A percentile compares a stretch with the other conserved stretches of the same genome.
These are phyloP conservation scores for Penicillium freii DNA, from an alignment of 2,329 filamentous ascomycete species.

Conservation along the genomic window DNA sequence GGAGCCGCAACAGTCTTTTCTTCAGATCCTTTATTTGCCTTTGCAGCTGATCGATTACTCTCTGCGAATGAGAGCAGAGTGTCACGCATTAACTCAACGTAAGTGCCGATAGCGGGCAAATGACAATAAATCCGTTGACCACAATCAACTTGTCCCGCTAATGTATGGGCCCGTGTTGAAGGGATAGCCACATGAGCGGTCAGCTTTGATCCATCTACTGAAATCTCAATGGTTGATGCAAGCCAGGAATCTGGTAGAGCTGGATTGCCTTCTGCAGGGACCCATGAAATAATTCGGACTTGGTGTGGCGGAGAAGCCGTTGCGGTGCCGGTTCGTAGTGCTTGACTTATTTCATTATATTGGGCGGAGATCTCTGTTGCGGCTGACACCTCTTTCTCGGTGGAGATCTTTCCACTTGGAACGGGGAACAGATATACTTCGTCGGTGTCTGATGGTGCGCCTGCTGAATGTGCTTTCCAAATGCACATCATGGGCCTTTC, in stretches of 20 bases:
- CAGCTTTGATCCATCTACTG: conserved; percentile 24
- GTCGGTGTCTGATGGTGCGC: too few relatives aligned
- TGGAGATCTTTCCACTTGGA: too few relatives aligned
- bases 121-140: conserved; percentile 28
- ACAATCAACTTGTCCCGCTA: conserved; percentile 9
- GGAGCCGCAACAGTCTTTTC: conserved; percentile 26
- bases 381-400: not conserved
- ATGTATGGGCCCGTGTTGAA: conserved; percentile 2
- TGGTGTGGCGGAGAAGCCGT: not conserved
- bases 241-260: conserved; percentile 10
- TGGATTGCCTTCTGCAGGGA: conserved; percentile 9
- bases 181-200: conserved; percentile 20
- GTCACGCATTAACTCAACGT: conserved; percentile 26
- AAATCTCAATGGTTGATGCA: conserved; percentile 16
- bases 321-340: conserved; percentile 8
- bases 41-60: conserved; percentile 18
- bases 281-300: conserved; percentile 16
- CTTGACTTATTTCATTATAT: conserved; percentile 25
- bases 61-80: conserved; percentile 31
- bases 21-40: conserved; percentile 9
- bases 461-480: conserved; percentile 10
- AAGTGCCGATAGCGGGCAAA: conserved; percentile 31
- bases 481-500: conserved; percentile 12
- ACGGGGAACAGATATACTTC: not conserved
- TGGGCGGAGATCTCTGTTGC: conserved; percentile 20